phyloP scores from a whole-genome alignment of 768 basidiomycete genomes.

The Porpolomopsis calyptriformis region DNA sequence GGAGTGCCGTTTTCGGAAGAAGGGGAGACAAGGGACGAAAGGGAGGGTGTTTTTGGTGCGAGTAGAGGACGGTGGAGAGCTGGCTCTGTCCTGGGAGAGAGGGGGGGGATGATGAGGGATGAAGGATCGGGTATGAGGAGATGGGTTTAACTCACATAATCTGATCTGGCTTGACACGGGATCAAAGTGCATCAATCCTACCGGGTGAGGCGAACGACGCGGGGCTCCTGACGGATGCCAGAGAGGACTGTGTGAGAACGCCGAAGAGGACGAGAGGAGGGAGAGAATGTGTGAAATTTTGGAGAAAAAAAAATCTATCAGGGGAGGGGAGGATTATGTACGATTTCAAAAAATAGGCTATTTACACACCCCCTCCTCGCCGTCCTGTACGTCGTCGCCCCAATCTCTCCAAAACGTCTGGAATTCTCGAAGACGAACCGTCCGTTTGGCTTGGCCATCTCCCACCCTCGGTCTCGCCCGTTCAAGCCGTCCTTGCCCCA shows the following conservation, averaged over 20 bases:
- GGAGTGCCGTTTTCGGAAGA: neutral
- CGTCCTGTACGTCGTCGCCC: too few species aligned
- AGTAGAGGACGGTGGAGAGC: neutral
- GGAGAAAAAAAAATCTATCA: too few species aligned
- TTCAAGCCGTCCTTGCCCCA: too few species aligned
- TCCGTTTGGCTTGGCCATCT: neutral
- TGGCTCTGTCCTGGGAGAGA: neutral
- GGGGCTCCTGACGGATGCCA: too few species aligned
- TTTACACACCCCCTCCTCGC: too few species aligned
- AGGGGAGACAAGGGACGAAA: neutral
- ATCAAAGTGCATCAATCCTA: neutral
- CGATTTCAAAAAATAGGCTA: too few species aligned
- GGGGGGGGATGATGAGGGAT: neutral
- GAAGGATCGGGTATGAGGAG: neutral
- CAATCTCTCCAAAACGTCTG: too few species aligned
- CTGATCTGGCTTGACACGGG: neutral
- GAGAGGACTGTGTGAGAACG: too few species aligned
- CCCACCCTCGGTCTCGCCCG: too few species aligned
- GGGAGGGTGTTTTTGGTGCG: neutral
- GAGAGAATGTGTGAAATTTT: too few species aligned
- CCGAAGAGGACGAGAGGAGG: too few species aligned
- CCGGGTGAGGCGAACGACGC: neutral
- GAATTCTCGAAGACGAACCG: neutral
- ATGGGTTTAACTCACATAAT: neutral
- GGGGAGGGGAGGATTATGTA: too few species aligned